These are phyloP conservation scores for Penicillium sp. DNA, from an alignment of 2,329 filamentous ascomycete species.

Conservation along the genomic window DNA sequence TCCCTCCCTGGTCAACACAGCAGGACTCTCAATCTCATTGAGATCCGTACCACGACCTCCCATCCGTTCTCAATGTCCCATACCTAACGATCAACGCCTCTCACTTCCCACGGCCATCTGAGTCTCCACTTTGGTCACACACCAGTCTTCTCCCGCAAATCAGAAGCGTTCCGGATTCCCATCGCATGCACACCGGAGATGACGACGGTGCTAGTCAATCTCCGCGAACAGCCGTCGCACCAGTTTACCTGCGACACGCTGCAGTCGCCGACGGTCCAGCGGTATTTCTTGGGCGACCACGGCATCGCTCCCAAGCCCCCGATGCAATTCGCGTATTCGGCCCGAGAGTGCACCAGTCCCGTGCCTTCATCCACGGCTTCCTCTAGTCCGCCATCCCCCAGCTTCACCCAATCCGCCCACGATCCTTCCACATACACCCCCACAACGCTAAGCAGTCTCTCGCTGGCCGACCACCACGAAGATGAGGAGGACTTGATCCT, in stretches of 20 bases:
- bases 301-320: constrained; percentile 21
- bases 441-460: constrained; percentile 34
- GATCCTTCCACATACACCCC: constrained; percentile 32
- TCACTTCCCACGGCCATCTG: too few relatives aligned
- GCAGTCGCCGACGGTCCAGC: constrained; percentile 26
- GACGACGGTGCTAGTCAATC: constrained; percentile 31
- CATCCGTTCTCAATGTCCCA: too few relatives aligned
- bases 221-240: constrained; percentile 27
- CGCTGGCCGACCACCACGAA: constrained; percentile 29
- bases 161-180: neutral
- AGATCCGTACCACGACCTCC: too few relatives aligned
- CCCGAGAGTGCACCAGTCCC: constrained; percentile 21
- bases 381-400: constrained; percentile 35
- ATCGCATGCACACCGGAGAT: constrained; percentile 17
- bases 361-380: constrained; percentile 30
- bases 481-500: constrained; percentile 29
- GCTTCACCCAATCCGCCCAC: constrained; percentile 25
- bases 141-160: too few relatives aligned
- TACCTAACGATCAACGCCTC: too few relatives aligned
- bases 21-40: too few relatives aligned
- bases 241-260: constrained; percentile 28
- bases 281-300: constrained; percentile 27
- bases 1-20: too few relatives aligned
- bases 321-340: constrained; percentile 22
- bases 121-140: too few relatives aligned